phyloP scores from a whole-genome alignment of 164 flowering plant genomes.

The Kalanchoe fedtschenkoi region DNA sequence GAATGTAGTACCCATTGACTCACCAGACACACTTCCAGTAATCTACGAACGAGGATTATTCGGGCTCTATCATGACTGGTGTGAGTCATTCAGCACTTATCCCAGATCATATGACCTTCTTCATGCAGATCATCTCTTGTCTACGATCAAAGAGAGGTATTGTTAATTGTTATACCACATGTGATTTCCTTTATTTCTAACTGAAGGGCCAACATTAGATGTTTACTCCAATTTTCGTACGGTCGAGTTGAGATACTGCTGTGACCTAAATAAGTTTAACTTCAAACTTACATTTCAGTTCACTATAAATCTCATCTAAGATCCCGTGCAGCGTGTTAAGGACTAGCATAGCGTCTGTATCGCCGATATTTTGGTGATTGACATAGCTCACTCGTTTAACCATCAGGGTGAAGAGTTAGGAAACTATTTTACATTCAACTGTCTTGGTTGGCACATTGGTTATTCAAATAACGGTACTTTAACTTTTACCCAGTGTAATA shows the following conservation, averaged over 20 bases:
- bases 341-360: too few species aligned
- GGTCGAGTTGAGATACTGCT: background rate
- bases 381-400: too few species aligned
- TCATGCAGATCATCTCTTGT: slow-evolving; percentile 94
- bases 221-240: background rate
- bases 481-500: background rate
- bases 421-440: too few species aligned
- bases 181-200: background rate
- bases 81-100: slow-evolving; percentile 92
- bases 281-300: background rate
- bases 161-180: slow-evolving; percentile 1
- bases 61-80: slow-evolving; percentile 95
- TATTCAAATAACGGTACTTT: too few species aligned
- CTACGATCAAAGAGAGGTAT: slow-evolving; percentile 60
- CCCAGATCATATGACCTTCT: slow-evolving; percentile 92
- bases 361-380: too few species aligned
- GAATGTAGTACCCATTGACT: slow-evolving; percentile 72
- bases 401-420: too few species aligned
- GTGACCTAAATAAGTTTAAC: background rate
- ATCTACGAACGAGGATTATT: slow-evolving; percentile 89
- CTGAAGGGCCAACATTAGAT: background rate
- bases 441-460: too few species aligned
- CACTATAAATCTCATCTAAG: background rate
- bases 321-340: too few species aligned
- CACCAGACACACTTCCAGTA: slow-evolving; percentile 90